Conservation (phyloP, 106 monocot genomes). For the Dendrobium catenatum region DNA sequence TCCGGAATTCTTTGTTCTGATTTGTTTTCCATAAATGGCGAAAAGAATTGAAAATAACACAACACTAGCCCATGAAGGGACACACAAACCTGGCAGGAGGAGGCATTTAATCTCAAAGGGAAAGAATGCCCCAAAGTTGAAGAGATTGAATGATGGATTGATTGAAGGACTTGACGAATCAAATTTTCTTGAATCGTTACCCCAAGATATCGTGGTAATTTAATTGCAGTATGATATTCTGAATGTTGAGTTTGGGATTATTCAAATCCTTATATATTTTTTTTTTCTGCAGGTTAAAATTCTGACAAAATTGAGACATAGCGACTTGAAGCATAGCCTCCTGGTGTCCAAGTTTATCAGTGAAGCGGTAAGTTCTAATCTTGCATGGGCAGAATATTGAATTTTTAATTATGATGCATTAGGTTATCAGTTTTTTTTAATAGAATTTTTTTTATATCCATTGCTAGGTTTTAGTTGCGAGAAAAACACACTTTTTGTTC, state of each 20-base stretch:
- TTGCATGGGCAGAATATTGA: neutral
- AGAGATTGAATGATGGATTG: neutral
- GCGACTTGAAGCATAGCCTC: conserved; percentile 2
- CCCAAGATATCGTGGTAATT: conserved; percentile 4
- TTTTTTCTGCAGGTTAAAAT: neutral
- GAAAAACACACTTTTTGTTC: conserved; percentile 2
- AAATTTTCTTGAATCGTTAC: neutral
- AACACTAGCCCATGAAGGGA: neutral
- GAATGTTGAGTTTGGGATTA: neutral
- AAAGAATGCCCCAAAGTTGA: neutral
- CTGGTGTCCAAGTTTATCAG: conserved; percentile 2
- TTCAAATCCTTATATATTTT: neutral
- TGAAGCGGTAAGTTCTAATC: neutral
- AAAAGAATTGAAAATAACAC: neutral
- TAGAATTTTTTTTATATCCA: neutral
- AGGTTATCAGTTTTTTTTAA: neutral
- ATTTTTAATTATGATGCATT: neutral
- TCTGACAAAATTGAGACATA: neutral
- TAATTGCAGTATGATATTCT: neutral
- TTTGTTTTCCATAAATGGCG: neutral
- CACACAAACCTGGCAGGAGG: neutral
- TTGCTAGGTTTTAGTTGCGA: neutral
- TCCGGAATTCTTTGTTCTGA: neutral
- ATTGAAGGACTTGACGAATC: neutral
- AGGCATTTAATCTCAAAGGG: neutral